Conservation (phyloP, 2,329 filamentous ascomycete species). For the Penicillium palitans region DNA sequence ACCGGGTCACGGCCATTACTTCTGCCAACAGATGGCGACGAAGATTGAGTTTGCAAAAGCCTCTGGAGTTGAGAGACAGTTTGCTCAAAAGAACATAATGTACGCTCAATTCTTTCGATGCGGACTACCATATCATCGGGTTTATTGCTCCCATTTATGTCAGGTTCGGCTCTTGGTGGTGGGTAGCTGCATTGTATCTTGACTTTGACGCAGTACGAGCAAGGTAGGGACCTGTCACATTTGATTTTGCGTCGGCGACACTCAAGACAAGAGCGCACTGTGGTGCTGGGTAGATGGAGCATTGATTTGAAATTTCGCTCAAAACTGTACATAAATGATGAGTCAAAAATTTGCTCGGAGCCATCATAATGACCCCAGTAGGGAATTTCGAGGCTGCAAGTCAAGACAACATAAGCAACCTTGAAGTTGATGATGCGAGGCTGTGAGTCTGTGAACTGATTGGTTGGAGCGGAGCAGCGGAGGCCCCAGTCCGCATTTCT, state of each 20-base stretch:
- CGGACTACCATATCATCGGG: not conserved
- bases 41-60: not conserved
- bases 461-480: not conserved
- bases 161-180: not conserved
- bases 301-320: not conserved
- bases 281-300: not conserved
- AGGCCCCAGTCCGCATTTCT: not conserved
- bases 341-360: not conserved
- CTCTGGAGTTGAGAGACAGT: constrained; percentile 9
- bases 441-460: not conserved
- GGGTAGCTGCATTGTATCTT: constrained; percentile 36
- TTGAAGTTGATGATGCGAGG: not conserved
- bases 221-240: constrained; percentile 26
- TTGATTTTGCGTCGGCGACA: constrained; percentile 31
- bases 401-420: not conserved
- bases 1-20: not conserved
- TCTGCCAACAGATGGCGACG: not conserved
- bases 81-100: not conserved
- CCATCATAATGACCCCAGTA: not conserved
- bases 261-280: constrained; percentile 23
- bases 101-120: constrained; percentile 15
- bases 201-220: constrained; percentile 36
- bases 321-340: not conserved
- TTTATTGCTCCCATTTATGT: not conserved
- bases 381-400: not conserved